A percentile compares a stretch with the other conserved stretches of the same genome.
Conservation (phyloP, 345 rosid genomes). For the Conringia planisiliqua region DNA sequence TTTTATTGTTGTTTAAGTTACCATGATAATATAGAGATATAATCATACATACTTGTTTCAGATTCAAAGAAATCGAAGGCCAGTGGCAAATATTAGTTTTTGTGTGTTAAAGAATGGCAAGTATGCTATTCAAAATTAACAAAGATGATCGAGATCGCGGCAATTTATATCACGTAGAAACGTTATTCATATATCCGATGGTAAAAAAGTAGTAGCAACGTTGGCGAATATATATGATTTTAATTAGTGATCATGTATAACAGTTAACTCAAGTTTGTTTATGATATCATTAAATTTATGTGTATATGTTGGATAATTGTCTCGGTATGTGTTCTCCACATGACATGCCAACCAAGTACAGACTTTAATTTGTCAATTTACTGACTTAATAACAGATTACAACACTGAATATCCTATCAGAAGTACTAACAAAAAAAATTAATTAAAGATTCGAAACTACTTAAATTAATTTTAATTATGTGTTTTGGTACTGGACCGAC, state of each 20-base stretch:
- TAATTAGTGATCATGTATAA: too few relatives aligned
- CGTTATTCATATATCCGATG: neutral
- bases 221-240: too few relatives aligned
- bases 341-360: conserved; percentile 29
- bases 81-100: neutral
- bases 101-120: neutral
- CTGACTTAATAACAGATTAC: conserved; percentile 11
- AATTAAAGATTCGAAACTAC: neutral
- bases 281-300: neutral
- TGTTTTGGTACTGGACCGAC: conserved; percentile 24
- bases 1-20: conserved; percentile 27
- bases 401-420: neutral
- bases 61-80: conserved; percentile 26
- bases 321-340: conserved; percentile 24
- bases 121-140: neutral
- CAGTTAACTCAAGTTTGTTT: neutral
- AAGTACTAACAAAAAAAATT: neutral
- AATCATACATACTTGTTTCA: conserved; percentile 34
- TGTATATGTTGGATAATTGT: conserved; percentile 4
- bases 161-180: neutral
- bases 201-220: neutral
- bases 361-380: conserved; percentile 26
- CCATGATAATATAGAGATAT: conserved; percentile 21
- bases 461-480: neutral
- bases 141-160: neutral